Base-by-base conservation (phyloP, 306 rosid species). In the Trifolium subterraneum region DNA sequence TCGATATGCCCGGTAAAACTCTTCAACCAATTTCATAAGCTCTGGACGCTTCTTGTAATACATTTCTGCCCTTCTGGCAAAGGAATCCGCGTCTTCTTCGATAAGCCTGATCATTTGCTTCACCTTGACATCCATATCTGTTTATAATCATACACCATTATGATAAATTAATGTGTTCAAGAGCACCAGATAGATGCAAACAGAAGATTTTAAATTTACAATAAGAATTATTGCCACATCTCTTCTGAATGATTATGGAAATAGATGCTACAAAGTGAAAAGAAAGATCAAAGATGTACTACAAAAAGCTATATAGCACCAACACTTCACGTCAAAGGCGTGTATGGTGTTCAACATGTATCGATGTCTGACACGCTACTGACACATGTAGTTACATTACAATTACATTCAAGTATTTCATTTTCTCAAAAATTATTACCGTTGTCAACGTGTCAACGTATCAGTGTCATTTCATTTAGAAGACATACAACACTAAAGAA, bases 11-110 rank as follows among this genome's bases (percentile, higher is more conserved):
- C 99, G 88, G 73, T 95, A 95, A 81, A 95, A 95, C 80, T 90
- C 98, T 80, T 95, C 98, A 36, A 95, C 99, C 79, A 95, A 70
- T 82, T 95, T 95, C 99, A 95, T 92, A 71, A 95, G 96, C 78
- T 95, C 99, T 0, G 99, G 99, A 15, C 99, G 98, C 81, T 95
- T 85, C 66, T 92, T 90, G 56, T 95, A 95, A 72, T 95, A 95
- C 99, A 95, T 95, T 83, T 95, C 99, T 45, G 99, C 99, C 72
- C 99, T 95, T 78, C 91, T 88, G 38, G 99, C 99, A 84, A 95
- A 95, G 72, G 99, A 95, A 80, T 95, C 99, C 16, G 99, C 99
- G 74, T 95, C 99, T 86, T 86, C 92, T 83, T 95, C 99, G 79
- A 95, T 87, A 62, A 95, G 87, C 85, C 86, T 95, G 86, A 95